Conservation (phyloP, 2,329 filamentous ascomycete species). For the Clonostachys byssicola region DNA sequence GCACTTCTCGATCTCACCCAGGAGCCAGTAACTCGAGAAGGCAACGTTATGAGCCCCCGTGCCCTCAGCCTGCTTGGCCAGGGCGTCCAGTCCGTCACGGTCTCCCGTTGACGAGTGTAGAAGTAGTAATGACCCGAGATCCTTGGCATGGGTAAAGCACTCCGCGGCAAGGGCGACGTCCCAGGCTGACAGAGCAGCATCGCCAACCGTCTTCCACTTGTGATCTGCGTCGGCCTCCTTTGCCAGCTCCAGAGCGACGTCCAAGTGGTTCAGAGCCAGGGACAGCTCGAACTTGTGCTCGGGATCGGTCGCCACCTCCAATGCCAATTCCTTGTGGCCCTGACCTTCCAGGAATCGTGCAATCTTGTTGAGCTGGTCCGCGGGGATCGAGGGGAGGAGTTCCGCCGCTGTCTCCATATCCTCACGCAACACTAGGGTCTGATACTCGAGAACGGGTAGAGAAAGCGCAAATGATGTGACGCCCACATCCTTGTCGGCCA, state of each 20-base stretch:
- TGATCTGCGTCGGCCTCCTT: conserved; percentile 83
- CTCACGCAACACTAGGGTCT: conserved; percentile 88
- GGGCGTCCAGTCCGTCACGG: conserved; percentile 63
- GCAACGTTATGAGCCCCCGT: conserved; percentile 86
- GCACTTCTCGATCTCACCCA: conserved; percentile 78
- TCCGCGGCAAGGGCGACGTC: conserved; percentile 84
- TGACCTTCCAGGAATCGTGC: conserved; percentile 96
- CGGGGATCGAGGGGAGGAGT: conserved; percentile 76
- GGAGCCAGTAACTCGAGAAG: conserved; percentile 85
- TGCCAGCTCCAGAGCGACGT: conserved; percentile 82
- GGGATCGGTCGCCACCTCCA: conserved; percentile 89
- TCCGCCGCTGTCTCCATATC: conserved; percentile 91
- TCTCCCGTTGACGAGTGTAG: conserved; percentile 85
- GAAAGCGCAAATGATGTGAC: conserved; percentile 89
- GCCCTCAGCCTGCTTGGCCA: conserved; percentile 72
- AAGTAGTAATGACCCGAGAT: conserved; percentile 83
- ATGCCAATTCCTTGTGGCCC: conserved; percentile 90
- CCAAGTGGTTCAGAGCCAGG: conserved; percentile 74
- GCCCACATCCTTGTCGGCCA: conserved; percentile 92
- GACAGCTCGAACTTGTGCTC: conserved; percentile 97
- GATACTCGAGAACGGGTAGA: conserved; percentile 90
- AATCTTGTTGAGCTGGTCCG: conserved; percentile 97
- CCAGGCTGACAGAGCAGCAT: conserved; percentile 83
- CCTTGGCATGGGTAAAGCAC: conserved; percentile 88
- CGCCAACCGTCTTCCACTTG: conserved; percentile 97